These are phyloP conservation scores for Cryptosporidium ubiquitum DNA, from an alignment of 169 alveolate species.

Conservation along the genomic window DNA sequence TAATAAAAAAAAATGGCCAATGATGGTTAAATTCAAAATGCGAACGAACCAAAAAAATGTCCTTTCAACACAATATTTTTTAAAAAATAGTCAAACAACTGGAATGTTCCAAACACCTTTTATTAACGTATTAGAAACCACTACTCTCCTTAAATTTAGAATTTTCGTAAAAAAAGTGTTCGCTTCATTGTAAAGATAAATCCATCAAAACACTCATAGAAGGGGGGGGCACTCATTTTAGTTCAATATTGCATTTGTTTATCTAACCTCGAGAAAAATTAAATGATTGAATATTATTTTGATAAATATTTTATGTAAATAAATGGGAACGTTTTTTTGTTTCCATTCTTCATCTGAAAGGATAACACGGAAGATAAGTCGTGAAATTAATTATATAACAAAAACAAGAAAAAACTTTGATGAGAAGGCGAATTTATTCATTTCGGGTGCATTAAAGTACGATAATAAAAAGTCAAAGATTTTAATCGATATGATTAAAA, in stretches of 20 bases:
- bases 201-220: neutral
- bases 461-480: neutral
- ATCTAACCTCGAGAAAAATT: neutral
- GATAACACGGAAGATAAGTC: constrained; percentile 12
- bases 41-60: too few relatives aligned
- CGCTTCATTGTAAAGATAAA: neutral
- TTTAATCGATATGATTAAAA: constrained; percentile 23
- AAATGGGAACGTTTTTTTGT: constrained; percentile 34
- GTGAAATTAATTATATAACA: constrained; percentile 1
- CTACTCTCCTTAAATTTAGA: too few relatives aligned
- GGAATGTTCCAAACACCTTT: too few relatives aligned
- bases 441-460: neutral
- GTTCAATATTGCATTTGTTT: neutral
- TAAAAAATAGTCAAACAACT: too few relatives aligned
- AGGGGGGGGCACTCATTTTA: neutral
- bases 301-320: neutral
- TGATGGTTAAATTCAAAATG: too few relatives aligned
- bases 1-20: too few relatives aligned
- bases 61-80: too few relatives aligned
- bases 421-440: neutral
- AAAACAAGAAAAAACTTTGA: constrained; percentile 4
- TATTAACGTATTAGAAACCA: too few relatives aligned
- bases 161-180: too few relatives aligned
- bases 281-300: neutral
- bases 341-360: neutral